Conservation (phyloP, 2,329 filamentous ascomycete genomes). For the Verticillium dahliae region DNA sequence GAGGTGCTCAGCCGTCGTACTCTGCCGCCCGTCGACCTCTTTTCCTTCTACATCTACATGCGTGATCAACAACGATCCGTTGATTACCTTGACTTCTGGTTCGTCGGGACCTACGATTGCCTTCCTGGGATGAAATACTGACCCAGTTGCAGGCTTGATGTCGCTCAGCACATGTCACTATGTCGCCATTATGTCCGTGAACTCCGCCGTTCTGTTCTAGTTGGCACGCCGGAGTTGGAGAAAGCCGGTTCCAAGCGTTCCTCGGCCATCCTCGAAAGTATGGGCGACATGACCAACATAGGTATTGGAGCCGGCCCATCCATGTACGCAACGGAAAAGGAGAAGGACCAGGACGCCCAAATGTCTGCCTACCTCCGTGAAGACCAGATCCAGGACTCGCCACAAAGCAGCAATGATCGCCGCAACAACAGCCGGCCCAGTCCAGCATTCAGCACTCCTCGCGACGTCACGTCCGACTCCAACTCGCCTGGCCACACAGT, state of each 20-base stretch:
- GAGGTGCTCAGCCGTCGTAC: constrained; percentile 93
- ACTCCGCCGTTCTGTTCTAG: constrained; percentile 83
- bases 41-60: constrained; percentile 99
- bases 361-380: constrained; percentile 85
- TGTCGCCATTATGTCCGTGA: constrained; percentile 97
- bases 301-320: constrained; percentile 53
- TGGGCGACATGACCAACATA: constrained; percentile 59
- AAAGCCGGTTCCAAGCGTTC: constrained; percentile 77
- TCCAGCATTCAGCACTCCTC: constrained; percentile 53
- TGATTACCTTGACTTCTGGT: constrained; percentile 99
- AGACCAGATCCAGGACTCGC: constrained; percentile 49
- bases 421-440: constrained; percentile 36
- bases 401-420: constrained; percentile 37
- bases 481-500: constrained; percentile 80
- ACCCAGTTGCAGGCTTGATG: constrained; percentile 71
- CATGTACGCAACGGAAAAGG: constrained; percentile 61
- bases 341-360: constrained; percentile 77
- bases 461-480: constrained; percentile 63
- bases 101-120: constrained; percentile 22
- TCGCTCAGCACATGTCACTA: constrained; percentile 96
- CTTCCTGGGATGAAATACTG: not conserved
- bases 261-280: constrained; percentile 67
- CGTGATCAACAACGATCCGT: constrained; percentile 96
- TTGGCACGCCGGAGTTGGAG: constrained; percentile 87
- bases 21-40: constrained; percentile 91